phyloP scores from a whole-genome alignment of 2,329 filamentous ascomycete genomes.

The Scedosporium apiospermum region DNA sequence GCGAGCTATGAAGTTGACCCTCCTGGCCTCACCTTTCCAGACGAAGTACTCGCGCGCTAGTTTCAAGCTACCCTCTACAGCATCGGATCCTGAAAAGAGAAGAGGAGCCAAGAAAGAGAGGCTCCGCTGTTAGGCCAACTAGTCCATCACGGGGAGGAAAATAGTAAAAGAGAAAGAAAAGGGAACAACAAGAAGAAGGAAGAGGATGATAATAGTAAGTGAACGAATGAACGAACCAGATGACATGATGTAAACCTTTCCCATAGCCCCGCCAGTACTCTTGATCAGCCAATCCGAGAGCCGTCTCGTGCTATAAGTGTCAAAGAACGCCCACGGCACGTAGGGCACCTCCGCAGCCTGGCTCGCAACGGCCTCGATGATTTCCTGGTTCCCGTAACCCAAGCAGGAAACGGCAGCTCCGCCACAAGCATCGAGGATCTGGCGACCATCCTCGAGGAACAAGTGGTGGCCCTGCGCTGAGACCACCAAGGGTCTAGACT shows the following conservation, averaged over 20 bases:
- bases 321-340: constrained; percentile 20
- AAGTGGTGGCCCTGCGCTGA: constrained; percentile 14
- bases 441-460: constrained; percentile 29
- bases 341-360: constrained; percentile 51
- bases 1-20: constrained; percentile 30
- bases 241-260: constrained; percentile 22
- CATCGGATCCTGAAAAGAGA: constrained; percentile 36
- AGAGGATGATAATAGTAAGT: not conserved
- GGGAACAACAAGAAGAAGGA: not conserved
- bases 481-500: not conserved
- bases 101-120: not conserved
- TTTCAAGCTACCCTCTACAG: constrained; percentile 39
- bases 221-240: constrained; percentile 18
- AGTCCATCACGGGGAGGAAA: not conserved
- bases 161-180: not conserved
- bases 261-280: constrained; percentile 18
- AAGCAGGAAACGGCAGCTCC: constrained; percentile 66
- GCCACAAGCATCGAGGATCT: constrained; percentile 61
- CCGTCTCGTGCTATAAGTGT: constrained; percentile 41
- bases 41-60: constrained; percentile 37
- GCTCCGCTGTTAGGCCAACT: not conserved
- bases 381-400: constrained; percentile 54
- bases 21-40: constrained; percentile 25
- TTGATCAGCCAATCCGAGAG: constrained; percentile 16
- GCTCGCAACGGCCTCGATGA: constrained; percentile 47